Base-by-base conservation (phyloP, 2,329 filamentous ascomycete species). In the Penicillium sumatraense region DNA sequence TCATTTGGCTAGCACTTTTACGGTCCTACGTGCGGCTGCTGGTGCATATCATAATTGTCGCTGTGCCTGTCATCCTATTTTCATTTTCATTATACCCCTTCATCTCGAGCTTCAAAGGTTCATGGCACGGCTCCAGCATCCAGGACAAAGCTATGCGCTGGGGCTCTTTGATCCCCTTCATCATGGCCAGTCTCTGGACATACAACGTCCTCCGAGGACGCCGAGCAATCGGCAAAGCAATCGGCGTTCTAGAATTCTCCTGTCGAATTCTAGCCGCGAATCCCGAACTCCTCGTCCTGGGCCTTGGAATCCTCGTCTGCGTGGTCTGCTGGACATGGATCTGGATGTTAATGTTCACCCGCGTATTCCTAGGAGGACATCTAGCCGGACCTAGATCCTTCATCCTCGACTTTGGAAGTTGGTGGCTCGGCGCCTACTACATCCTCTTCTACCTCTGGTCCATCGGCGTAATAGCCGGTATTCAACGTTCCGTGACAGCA, bases 391-490 rank as follows among this genome's bases (percentile, higher is more conserved):
- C 72, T 57, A 78, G 76, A 57, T 78, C 87, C 38, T 97, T 96
- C 75, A 84, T 96, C 67, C 91, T 98, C 68, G 89, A 91, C 68
- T 79, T 89, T 16, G 91, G 91, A 56, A 96, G 89, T 66, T 98
- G 93, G 93, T 96, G 92, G 90, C 81, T 99, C 3, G 95, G 90
- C n/a, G 83, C 86, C 21, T 96, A 88, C 72, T 99, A 97, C 76
- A 86, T 97, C 62, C 78, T 98, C 56, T 89, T 97, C 79, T 98
- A 97, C 74, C 87, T 98, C 64, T 99, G 95, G 95, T 95, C 92
- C 0, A 80, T 97, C 38, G 89, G 90, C 2, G 86, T 98, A 54
- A 87, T 96, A 70, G 89, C 91, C 54, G 92, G 91, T 16, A 84
- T 98, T 20, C 93, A 99, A 72, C 88, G 95, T 55, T 88, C 91